Conservation (phyloP, 2,329 filamentous ascomycete species). For the Nemania sp. region DNA sequence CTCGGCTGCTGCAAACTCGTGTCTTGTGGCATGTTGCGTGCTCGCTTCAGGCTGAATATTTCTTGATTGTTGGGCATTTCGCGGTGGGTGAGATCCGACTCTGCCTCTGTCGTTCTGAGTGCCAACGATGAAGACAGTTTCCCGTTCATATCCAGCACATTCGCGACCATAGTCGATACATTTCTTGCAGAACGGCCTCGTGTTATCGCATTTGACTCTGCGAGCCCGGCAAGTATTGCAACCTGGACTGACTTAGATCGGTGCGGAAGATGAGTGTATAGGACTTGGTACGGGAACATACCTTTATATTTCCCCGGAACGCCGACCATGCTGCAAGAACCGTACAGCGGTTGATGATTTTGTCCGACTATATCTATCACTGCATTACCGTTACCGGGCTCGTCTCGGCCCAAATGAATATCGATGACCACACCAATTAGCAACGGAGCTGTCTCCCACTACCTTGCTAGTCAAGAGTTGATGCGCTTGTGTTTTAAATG, state of each 20-base stretch:
- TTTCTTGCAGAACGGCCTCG: slow-evolving; percentile 63
- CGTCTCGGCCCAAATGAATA: background rate
- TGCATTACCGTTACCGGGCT: slow-evolving; percentile 1
- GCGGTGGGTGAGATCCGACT: slow-evolving; percentile 60
- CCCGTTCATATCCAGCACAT: slow-evolving; percentile 66
- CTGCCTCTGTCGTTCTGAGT: slow-evolving; percentile 58
- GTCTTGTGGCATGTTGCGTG: slow-evolving; percentile 23
- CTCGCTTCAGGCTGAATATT: slow-evolving; percentile 40
- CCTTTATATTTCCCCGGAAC: slow-evolving; percentile 67
- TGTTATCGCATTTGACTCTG: slow-evolving; percentile 58
- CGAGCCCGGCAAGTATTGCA: slow-evolving; percentile 63
- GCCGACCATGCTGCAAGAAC: slow-evolving; percentile 57
- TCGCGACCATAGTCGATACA: slow-evolving; percentile 60
- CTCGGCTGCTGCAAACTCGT: slow-evolving; percentile 43
- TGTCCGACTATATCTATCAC: slow-evolving; percentile 5
- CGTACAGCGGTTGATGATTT: background rate
- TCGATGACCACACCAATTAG: background rate
- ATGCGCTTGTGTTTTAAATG: slow-evolving; percentile 1
- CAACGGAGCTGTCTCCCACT: background rate
- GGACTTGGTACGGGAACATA: slow-evolving; percentile 13
- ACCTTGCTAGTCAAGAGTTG: slow-evolving; percentile 5
- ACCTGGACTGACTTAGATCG: slow-evolving; percentile 35
- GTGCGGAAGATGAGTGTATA: background rate
- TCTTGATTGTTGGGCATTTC: slow-evolving; percentile 47
- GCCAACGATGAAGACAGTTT: slow-evolving; percentile 68